A percentile compares a stretch with the other conserved stretches of the same genome.
Conservation (phyloP, 148 eudicot genomes). For the Vaccinium myrtillus region DNA sequence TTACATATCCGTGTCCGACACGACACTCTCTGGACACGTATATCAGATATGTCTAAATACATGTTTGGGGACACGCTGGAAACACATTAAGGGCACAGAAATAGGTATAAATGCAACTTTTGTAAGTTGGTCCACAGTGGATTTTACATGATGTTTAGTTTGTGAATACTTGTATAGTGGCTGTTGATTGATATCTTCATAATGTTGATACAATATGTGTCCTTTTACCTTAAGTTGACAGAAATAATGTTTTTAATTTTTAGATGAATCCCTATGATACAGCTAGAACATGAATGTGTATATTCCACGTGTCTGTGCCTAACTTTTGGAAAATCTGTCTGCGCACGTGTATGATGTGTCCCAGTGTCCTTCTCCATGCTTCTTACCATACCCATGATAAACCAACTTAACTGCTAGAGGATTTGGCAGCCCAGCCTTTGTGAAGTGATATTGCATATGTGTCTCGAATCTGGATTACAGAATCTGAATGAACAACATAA, state of each 20-base stretch:
- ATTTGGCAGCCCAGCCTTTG: not conserved
- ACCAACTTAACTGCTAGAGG: not conserved
- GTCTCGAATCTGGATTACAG: not conserved
- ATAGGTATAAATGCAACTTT: not conserved
- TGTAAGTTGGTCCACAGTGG: not conserved
- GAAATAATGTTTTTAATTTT: not conserved
- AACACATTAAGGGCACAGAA: not conserved
- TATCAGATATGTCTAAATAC: not conserved
- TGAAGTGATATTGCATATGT: not conserved
- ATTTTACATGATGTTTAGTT: not conserved
- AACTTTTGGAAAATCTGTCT: not conserved
- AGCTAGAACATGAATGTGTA: slow-evolving; percentile 1
- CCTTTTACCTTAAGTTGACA: not conserved
- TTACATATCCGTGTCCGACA: not conserved
- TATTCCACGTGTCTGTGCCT: not conserved
- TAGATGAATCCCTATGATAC: not conserved
- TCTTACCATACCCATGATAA: not conserved
- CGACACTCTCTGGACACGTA: not conserved
- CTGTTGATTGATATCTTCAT: not conserved
- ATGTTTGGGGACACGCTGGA: not conserved
- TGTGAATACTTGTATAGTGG: not conserved
- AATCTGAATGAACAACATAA: not conserved
- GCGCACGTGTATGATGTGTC: not conserved
- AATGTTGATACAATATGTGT: not conserved
- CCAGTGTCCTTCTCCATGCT: not conserved